A percentile compares a stretch with the other conserved stretches of the same genome.
Evolutionary conservation across 129 eudicot species (phyloP).

Genomic region (Heracleum sosnowskyi): DNA sequence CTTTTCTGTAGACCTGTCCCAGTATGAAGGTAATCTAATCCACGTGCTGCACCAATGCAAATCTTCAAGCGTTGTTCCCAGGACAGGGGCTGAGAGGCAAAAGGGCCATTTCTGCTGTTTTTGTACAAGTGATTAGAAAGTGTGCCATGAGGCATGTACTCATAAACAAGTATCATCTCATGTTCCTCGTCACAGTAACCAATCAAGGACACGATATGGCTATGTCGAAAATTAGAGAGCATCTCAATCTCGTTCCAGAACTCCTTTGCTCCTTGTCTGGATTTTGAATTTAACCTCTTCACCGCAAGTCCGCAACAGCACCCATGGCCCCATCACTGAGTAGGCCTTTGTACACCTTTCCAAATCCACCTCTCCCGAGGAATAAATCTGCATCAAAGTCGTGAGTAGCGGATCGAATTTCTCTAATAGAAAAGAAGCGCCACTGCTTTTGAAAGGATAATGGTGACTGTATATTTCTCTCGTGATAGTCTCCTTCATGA

Average conservation of each 20-base stretch:
- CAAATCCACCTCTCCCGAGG: conserved; percentile 4
- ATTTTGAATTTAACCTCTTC: background rate
- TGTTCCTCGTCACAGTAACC: background rate
- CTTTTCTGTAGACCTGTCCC: background rate
- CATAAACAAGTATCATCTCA: conserved; percentile 42
- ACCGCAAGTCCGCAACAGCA: background rate
- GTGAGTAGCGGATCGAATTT: background rate
- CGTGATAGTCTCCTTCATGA: background rate
- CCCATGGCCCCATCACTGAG: background rate
- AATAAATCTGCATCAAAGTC: background rate
- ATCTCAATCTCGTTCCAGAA: background rate
- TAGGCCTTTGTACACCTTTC: conserved; percentile 4
- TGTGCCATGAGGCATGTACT: conserved; percentile 6
- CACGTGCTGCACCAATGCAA: conserved; percentile 7
- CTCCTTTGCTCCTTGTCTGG: conserved; percentile 3
- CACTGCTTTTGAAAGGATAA: background rate
- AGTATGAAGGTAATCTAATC: conserved; percentile 5
- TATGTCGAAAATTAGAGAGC: background rate
- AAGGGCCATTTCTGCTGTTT: background rate
- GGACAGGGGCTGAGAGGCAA: background rate
- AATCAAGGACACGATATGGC: background rate
- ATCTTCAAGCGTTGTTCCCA: conserved; percentile 8
- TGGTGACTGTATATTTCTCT: background rate
- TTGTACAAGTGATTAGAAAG: background rate
- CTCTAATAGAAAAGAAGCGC: background rate